phyloP scores from a whole-genome alignment of 306 rosid species.

The Cucumis hystrix region DNA sequence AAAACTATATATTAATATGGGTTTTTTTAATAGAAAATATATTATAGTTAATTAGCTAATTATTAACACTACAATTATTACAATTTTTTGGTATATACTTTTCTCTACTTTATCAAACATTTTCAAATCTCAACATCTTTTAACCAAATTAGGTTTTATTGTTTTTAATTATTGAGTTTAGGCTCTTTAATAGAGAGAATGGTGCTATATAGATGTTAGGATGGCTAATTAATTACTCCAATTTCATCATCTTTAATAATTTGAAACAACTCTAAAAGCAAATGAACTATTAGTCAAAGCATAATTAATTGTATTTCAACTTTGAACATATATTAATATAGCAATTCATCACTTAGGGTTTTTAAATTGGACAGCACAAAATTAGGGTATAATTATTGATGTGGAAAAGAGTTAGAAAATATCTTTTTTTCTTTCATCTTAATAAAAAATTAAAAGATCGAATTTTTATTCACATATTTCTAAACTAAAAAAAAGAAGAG shows the following conservation, averaged over 20 bases:
- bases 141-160: not conserved
- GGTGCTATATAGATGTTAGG: not conserved
- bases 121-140: not conserved
- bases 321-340: not conserved
- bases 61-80: not conserved
- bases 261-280: not conserved
- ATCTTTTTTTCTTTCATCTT: not conserved
- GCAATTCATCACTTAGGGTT: not conserved
- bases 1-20: too few species aligned
- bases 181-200: not conserved
- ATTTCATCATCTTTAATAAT: not conserved
- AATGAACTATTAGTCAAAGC: not conserved
- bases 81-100: not conserved
- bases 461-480: too few species aligned
- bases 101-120: not conserved
- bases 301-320: not conserved
- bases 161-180: not conserved
- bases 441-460: too few species aligned
- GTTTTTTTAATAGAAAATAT: not conserved
- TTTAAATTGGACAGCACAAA: not conserved
- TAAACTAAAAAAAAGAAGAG: too few species aligned
- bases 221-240: not conserved
- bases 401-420: not conserved
- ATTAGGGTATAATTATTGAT: not conserved
- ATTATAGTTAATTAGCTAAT: too few species aligned